These are phyloP conservation scores for Trametes gibbosa DNA, from an alignment of 768 basidiomycete species.

Conservation along the genomic window DNA sequence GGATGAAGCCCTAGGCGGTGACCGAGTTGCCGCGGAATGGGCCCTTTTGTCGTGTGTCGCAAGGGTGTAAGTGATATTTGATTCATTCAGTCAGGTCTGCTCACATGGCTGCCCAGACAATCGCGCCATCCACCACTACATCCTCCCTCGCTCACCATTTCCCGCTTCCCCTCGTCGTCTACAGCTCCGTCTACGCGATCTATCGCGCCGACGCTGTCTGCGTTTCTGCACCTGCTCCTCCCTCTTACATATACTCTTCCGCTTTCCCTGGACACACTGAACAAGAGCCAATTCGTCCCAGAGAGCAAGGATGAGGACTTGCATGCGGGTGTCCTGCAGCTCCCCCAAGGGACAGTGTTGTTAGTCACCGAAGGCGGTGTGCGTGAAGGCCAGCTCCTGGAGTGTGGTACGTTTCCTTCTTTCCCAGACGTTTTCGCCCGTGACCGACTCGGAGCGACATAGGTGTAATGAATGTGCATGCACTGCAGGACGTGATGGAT, in stretches of 20 bases:
- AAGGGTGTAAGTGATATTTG: conserved; percentile 51
- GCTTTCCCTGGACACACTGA: conserved; percentile 61
- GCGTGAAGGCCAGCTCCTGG: conserved; percentile 62
- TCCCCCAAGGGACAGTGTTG: conserved; percentile 58
- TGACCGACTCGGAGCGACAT: background rate
- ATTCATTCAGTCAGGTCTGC: background rate
- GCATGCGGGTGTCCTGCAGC: conserved; percentile 71
- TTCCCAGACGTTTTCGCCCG: no score
- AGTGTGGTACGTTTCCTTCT: conserved; percentile 36
- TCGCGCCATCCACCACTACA: conserved; percentile 64
- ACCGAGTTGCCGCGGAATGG: conserved; percentile 72
- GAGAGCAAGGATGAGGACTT: conserved; percentile 71
- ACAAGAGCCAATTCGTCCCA: conserved; percentile 56
- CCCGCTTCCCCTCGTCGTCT: conserved; percentile 53
- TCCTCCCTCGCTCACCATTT: conserved; percentile 63
- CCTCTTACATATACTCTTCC: conserved; percentile 55
- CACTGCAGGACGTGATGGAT: conserved; percentile 61
- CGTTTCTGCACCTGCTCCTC: conserved; percentile 56
- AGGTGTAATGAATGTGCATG: conserved; percentile 65
- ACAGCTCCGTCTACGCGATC: conserved; percentile 1
- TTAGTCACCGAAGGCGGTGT: conserved; percentile 67
- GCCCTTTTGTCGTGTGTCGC: conserved; percentile 58
- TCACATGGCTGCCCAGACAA: conserved; percentile 43
- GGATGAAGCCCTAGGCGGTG: conserved; percentile 63
- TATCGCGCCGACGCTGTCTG: conserved; percentile 45